Evolutionary conservation across 768 basidiomycete species (phyloP).

Genomic region (Tephrocybe sp.): DNA sequence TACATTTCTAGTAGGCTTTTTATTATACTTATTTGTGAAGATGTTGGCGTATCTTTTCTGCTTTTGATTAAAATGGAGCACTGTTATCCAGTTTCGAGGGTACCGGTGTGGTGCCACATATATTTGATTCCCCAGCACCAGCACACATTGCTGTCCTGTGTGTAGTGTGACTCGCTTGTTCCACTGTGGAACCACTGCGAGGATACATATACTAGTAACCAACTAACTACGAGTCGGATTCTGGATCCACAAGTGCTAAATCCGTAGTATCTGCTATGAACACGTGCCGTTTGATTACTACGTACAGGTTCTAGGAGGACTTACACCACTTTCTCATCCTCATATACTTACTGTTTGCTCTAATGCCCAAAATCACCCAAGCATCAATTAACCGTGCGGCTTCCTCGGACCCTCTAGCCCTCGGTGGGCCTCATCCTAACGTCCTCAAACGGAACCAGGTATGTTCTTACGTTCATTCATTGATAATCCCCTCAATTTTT

Average conservation of each 20-base stretch:
- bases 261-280: conserved; percentile 7
- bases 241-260: conserved; percentile 8
- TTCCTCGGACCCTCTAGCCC: conserved; percentile 24
- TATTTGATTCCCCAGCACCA: too few species aligned
- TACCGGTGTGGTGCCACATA: too few species aligned
- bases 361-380: conserved; percentile 39
- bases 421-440: conserved; percentile 36
- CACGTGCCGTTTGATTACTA: conserved; percentile 19
- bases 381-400: conserved; percentile 23
- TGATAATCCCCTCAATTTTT: conserved; percentile 4
- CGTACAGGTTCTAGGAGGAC: too few species aligned
- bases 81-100: too few species aligned
- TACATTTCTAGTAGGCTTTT: neutral
- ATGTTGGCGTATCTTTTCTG: neutral
- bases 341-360: too few species aligned
- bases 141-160: too few species aligned
- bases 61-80: too few species aligned
- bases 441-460: conserved; percentile 55
- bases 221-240: too few species aligned
- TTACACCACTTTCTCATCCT: too few species aligned
- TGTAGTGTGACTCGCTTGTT: too few species aligned
- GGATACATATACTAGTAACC: too few species aligned
- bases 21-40: conserved; percentile 11
- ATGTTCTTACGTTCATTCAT: conserved; percentile 12
- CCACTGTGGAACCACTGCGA: too few species aligned